Conservation (phyloP, 257 asterid species). For the Nicotiana knightiana region DNA sequence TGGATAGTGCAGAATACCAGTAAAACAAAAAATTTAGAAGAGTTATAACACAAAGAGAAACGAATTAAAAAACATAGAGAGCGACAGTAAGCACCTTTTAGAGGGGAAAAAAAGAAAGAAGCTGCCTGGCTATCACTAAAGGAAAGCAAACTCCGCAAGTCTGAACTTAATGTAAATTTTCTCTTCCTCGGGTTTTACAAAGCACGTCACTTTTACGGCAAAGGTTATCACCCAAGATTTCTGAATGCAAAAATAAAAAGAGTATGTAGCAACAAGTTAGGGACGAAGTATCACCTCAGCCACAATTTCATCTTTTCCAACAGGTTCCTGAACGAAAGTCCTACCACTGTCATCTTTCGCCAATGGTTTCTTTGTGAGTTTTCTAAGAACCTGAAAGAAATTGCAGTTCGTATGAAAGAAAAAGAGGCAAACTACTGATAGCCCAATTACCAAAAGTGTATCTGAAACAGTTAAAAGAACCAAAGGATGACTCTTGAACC, state of each 20-base stretch:
- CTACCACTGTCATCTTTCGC: conserved; percentile 42
- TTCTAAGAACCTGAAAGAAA: conserved; percentile 54
- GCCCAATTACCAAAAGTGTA: neutral
- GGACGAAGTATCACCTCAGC: conserved; percentile 50
- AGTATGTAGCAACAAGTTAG: neutral
- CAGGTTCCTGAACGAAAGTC: conserved; percentile 50
- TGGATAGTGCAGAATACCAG: neutral
- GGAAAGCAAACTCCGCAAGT: neutral
- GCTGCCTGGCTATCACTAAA: neutral
- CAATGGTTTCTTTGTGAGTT: conserved; percentile 35
- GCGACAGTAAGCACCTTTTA: neutral
- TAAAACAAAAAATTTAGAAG: neutral
- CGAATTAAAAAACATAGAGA: neutral
- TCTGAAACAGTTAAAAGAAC: neutral
- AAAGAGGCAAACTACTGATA: neutral
- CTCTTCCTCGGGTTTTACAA: neutral
- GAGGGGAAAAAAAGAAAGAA: neutral
- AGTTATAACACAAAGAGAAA: neutral
- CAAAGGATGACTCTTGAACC: neutral
- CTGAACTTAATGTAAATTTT: neutral
- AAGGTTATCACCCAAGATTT: neutral
- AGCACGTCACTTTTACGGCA: neutral
- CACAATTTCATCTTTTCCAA: conserved; percentile 72
- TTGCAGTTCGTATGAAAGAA: conserved; percentile 9
- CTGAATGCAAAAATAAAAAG: neutral